Percentiles rank a stretch among this genome's conserved stretches.
phyloP scores from a whole-genome alignment of 208 protist species.

The Endotrypanum monterogeii region DNA sequence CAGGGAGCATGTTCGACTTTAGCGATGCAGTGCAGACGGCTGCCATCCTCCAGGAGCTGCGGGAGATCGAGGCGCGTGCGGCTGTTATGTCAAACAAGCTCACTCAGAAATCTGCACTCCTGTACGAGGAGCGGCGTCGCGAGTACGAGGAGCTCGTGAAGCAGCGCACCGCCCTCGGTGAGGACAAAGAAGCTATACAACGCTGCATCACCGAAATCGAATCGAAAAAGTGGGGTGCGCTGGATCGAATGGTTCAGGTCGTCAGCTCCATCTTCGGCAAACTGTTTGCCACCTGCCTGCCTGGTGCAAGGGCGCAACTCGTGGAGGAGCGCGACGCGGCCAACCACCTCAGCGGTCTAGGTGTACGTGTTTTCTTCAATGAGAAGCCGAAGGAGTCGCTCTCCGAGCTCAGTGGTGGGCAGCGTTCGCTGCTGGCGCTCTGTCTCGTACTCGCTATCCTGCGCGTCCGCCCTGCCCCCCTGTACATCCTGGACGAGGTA shows the following conservation, averaged over 20 bases:
- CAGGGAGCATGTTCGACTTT: conserved; percentile 68
- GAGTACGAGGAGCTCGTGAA: conserved; percentile 97
- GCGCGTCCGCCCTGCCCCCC: conserved; percentile 98
- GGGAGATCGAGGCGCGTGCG: conserved; percentile 72
- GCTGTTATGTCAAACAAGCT: conserved; percentile 79
- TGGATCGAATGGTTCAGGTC: conserved; percentile 95
- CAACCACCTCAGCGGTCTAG: conserved; percentile 89
- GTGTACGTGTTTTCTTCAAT: conserved; percentile 97
- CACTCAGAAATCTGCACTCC: conserved; percentile 94
- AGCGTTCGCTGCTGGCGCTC: conserved; percentile 99
- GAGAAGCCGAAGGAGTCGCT: conserved; percentile 97
- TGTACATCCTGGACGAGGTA: conserved; percentile 99
- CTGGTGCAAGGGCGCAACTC: conserved; percentile 93
- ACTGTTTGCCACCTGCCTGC: conserved; percentile 98
- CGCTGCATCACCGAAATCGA: conserved; percentile 97
- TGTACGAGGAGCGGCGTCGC: conserved; percentile 95
- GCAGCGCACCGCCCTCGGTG: conserved; percentile 92
- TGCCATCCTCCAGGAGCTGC: conserved; percentile 67
- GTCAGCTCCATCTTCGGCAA: conserved; percentile 97
- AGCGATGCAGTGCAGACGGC: conserved; percentile 56
- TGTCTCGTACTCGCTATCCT: conserved; percentile 99
- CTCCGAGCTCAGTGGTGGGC: conserved; percentile 99
- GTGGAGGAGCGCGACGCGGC: conserved; percentile 84
- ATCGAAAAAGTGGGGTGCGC: conserved; percentile 97
- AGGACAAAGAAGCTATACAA: conserved; percentile 97